Evolutionary conservation across 2,329 filamentous ascomycete genomes (phyloP), one percentile per base, ranked within the genome.

Genomic region (Diaporthe sp.): DNA sequence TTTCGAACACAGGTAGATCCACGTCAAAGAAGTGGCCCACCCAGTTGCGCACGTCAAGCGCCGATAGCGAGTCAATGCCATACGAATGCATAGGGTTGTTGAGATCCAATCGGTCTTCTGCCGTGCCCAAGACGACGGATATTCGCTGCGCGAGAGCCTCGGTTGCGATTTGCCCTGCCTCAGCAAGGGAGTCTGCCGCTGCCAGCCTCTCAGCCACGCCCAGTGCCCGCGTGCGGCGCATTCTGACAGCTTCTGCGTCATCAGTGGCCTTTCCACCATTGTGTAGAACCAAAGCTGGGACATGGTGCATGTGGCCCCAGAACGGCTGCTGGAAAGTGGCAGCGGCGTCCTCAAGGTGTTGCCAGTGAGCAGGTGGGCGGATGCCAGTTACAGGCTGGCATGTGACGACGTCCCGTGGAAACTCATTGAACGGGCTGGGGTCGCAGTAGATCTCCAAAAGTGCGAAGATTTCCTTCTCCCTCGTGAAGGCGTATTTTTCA

Each of bases 61-160:
- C 72, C 22, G 61, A 61, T 4, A 74, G 46, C 10, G 72, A 74
- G 61, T 74, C 72, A 4, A 74, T 51, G 9, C 72, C 72, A 44
- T 60, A 70, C 10, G n/a, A 28, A 13, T 28, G 25, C 25, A 55
- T 28, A 2, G 51, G 25, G 3, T 31, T 28, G 3, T 55, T 5
- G 12, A 15, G 2, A 9, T 55, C 51, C n/a, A 55, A 25, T 4
- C n/a, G 51, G 9, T 55, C 25, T 10, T 55, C 25, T 13, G n/a
- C 51, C 10, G 51, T 28, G 9, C 25, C 25, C 12, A 55, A 15
- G 3, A 28, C 9, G n/a, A 15, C 12, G 8, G 25, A 28, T 3
- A 28, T 13, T 5, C 12, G 51, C 25, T 55, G 51, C 5, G 51
- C 25, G 8, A 55, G 25, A 15, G 51, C 51, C 10, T 55, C 51